phyloP scores from a whole-genome alignment of 2,329 filamentous ascomycete species.

The Alternaria infectoria region DNA sequence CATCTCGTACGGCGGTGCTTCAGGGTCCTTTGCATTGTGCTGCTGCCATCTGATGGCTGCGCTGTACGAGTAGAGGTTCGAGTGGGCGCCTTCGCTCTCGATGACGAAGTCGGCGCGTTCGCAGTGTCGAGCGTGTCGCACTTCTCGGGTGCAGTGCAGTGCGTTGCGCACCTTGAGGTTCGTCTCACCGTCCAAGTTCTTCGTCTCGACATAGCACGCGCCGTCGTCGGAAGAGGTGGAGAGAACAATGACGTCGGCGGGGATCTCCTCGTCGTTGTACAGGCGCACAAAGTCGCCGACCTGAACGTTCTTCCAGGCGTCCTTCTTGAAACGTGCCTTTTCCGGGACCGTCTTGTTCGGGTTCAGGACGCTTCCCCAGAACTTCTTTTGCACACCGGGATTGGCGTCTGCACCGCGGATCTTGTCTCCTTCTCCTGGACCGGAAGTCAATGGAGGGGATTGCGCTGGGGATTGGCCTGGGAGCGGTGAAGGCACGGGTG shows the following conservation, averaged over 20 bases:
- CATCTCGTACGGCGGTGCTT: constrained; percentile 74
- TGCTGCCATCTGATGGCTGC: constrained; percentile 89
- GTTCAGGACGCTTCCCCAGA: constrained; percentile 76
- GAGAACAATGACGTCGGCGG: constrained; percentile 89
- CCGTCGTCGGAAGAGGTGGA: constrained; percentile 94
- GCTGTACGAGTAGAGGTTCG: constrained; percentile 95
- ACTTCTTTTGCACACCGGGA: constrained; percentile 52
- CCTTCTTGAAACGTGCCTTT: constrained; percentile 85
- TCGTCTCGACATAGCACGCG: constrained; percentile 96
- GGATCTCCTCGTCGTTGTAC: constrained; percentile 95
- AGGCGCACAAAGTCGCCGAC: constrained; percentile 96
- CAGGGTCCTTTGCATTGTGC: constrained; percentile 66
- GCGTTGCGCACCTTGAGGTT: constrained; percentile 95
- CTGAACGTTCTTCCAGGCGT: constrained; percentile 92
- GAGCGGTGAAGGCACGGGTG: constrained; percentile 83
- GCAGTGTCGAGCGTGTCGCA: constrained; percentile 91
- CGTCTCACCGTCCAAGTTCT: constrained; percentile 96
- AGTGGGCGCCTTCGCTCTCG: constrained; percentile 88
- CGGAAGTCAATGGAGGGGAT: constrained; percentile 35
- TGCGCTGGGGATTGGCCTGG: constrained; percentile 54
- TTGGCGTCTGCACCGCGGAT: constrained; percentile 32
- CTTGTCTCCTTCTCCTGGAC: constrained; percentile 34
- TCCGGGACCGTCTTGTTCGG: constrained; percentile 68
- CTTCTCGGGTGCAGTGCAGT: constrained; percentile 78
- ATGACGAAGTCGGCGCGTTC: constrained; percentile 86